phyloP scores from a whole-genome alignment of 2,329 filamentous ascomycete genomes.

The Penicillium italicum region DNA sequence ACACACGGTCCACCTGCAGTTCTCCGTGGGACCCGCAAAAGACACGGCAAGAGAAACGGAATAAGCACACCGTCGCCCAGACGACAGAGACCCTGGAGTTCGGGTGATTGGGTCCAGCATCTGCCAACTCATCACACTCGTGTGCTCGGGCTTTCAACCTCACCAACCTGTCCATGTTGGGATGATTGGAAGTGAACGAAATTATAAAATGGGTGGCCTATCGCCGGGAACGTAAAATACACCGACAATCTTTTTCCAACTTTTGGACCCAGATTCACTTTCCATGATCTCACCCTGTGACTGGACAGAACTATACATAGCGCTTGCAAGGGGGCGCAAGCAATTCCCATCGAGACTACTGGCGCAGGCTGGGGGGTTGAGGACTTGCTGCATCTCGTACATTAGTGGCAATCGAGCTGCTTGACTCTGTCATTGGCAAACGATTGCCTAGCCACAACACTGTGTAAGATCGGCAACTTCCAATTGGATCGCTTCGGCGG shows the following conservation, averaged over 20 bases:
- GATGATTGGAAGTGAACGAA: not conserved
- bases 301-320: not conserved
- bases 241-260: not conserved
- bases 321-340: slow-evolving; percentile 16
- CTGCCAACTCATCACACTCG: slow-evolving; percentile 24
- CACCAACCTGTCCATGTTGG: not conserved
- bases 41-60: not conserved
- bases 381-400: slow-evolving; percentile 5
- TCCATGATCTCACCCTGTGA: not conserved
- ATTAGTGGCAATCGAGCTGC: not conserved
- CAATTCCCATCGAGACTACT: slow-evolving; percentile 20
- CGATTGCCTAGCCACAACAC: not conserved
- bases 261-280: not conserved
- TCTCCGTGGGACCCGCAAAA: slow-evolving; percentile 8
- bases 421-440: slow-evolving; percentile 1
- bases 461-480: not conserved
- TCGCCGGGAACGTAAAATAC: not conserved
- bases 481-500: not conserved
- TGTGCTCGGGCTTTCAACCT: not conserved
- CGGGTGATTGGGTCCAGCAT: slow-evolving; percentile 17
- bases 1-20: slow-evolving; percentile 14
- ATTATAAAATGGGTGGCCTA: not conserved
- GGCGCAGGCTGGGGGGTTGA: not conserved
- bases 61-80: slow-evolving; percentile 17
- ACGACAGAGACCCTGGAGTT: slow-evolving; percentile 16